Evolutionary conservation across 2,329 filamentous ascomycete genomes (phyloP).

Genomic region (Drechmeria coniospora): DNA sequence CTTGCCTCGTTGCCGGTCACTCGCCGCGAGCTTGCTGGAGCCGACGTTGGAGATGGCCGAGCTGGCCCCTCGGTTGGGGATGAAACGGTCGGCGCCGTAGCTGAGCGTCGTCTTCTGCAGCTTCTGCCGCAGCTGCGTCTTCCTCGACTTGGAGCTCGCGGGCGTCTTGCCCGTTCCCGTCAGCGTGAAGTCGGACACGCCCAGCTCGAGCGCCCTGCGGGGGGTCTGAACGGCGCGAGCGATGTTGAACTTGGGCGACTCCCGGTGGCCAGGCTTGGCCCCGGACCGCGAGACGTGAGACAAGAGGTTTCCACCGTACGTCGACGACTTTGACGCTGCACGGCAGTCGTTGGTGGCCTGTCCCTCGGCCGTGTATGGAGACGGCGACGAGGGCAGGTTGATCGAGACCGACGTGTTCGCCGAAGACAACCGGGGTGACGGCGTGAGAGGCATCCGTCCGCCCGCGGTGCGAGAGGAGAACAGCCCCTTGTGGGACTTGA

Average conservation of each 20-base stretch:
- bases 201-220: slow-evolving; percentile 69
- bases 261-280: slow-evolving; percentile 53
- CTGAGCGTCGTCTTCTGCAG: slow-evolving; percentile 63
- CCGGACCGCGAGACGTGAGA: slow-evolving; percentile 59
- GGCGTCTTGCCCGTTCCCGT: slow-evolving; percentile 70
- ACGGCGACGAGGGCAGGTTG: slow-evolving; percentile 55
- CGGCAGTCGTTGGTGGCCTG: slow-evolving; percentile 35
- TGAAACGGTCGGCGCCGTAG: slow-evolving; percentile 83
- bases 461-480: slow-evolving; percentile 88
- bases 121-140: slow-evolving; percentile 36
- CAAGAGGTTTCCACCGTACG: slow-evolving; percentile 66
- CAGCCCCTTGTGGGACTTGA: slow-evolving; percentile 87
- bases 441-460: slow-evolving; percentile 86
- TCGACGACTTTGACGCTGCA: slow-evolving; percentile 50
- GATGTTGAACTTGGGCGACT: slow-evolving; percentile 96
- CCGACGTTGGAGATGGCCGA: slow-evolving; percentile 73
- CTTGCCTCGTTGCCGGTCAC: slow-evolving; percentile 59
- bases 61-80: slow-evolving; percentile 82
- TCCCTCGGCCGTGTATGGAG: slow-evolving; percentile 61
- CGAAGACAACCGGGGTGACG: slow-evolving; percentile 63
- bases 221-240: slow-evolving; percentile 60
- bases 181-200: slow-evolving; percentile 82
- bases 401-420: slow-evolving; percentile 31
- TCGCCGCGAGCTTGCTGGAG: slow-evolving; percentile 63
- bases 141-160: slow-evolving; percentile 38